Percentiles rank a stretch among this genome's conserved stretches.
These are phyloP conservation scores for Ogataea philodendri DNA, from an alignment of 805 yeast species.

Conservation along the genomic window DNA sequence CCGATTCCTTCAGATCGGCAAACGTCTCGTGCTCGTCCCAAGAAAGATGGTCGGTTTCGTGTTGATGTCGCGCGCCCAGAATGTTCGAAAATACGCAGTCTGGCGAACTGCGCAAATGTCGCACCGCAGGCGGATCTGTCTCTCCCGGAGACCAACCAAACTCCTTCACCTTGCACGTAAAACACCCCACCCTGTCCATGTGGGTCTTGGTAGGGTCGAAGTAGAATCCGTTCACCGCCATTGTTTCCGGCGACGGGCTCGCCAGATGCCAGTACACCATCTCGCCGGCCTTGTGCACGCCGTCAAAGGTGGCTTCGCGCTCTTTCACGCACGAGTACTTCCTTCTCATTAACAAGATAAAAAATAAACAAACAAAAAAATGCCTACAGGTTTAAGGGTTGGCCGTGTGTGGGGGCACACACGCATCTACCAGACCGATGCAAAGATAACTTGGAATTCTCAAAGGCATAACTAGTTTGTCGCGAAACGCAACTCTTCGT, in stretches of 20 bases:
- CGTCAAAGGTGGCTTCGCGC: conserved; percentile 23
- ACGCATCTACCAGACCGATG: too few species aligned
- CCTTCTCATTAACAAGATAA: conserved; percentile 6
- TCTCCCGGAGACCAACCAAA: conserved; percentile 49
- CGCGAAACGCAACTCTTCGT: too few species aligned
- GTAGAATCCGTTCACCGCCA: conserved; percentile 62
- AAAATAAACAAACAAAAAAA: conserved; percentile 3
- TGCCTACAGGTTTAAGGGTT: not conserved
- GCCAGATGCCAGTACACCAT: conserved; percentile 34
- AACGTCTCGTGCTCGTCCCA: conserved; percentile 29
- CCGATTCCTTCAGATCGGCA: conserved; percentile 36
- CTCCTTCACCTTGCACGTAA: conserved; percentile 51
- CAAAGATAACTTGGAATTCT: too few species aligned
- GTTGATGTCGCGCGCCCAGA: conserved; percentile 16
- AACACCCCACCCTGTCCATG: conserved; percentile 55
- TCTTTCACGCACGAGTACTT: conserved; percentile 16
- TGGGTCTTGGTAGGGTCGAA: conserved; percentile 49
- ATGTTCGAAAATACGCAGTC: conserved; percentile 26
- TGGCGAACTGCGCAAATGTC: conserved; percentile 29
- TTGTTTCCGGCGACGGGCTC: conserved; percentile 20
- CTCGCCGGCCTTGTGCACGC: conserved; percentile 24
- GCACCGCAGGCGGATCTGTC: conserved; percentile 21
- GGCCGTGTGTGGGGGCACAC: not conserved
- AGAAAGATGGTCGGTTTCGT: conserved; percentile 16
- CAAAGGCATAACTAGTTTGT: too few species aligned